Evolutionary conservation across 176 grass and related monocot species (phyloP), one percentile per base, ranked within the genome.

Genomic region (Themeda triandra): DNA sequence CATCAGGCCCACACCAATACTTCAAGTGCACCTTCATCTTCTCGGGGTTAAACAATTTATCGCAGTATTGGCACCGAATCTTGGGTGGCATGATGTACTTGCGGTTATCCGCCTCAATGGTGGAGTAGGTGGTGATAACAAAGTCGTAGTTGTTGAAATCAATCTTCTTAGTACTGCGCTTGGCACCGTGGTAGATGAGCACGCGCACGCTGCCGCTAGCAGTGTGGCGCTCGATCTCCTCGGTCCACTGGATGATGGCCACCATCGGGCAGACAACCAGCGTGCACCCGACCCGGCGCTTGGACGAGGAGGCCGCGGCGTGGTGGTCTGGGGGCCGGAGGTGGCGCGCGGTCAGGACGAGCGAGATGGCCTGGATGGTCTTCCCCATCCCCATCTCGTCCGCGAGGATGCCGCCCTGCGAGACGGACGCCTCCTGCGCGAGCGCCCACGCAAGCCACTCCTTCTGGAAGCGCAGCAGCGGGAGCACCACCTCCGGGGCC

Each of bases 381-480:
- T 96, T 99, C 53, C 96, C 96, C 96, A 99, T 99, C 29, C 96
- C 93, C 96, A 99, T 99, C 84, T 96, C 96, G 30, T 99, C 93
- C 0, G 96, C 96, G 33, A 99, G 90, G 84, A 99, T 94, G 31
- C 96, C 96, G 2, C 93, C 93, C 15, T 45, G 90, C 14, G 88
- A 63, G 45, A 64, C 17, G 17, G 89, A 94, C 32, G 72, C 80
- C 81, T 98, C 96, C 88, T 96, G 93, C 44, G 69, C 89, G n/a
- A 98, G 88, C 46, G 93, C 96, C 96, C 96, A 51, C 5, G 81
- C 84, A 10, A 98, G 96, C 93, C 93, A 95, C 85, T 98, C 93
- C 86, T 95, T 98, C 66, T 95, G 96, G 87, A 98, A 98, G 46
- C 96, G 86, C 33, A 98, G 87, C 21, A 98, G 64, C n/a, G 82